Percentiles rank a stretch among this genome's conserved stretches.
These are phyloP conservation scores for Graphilbum ipis-grandicollis DNA, from an alignment of 2,329 filamentous ascomycete genomes.

Conservation along the genomic window DNA sequence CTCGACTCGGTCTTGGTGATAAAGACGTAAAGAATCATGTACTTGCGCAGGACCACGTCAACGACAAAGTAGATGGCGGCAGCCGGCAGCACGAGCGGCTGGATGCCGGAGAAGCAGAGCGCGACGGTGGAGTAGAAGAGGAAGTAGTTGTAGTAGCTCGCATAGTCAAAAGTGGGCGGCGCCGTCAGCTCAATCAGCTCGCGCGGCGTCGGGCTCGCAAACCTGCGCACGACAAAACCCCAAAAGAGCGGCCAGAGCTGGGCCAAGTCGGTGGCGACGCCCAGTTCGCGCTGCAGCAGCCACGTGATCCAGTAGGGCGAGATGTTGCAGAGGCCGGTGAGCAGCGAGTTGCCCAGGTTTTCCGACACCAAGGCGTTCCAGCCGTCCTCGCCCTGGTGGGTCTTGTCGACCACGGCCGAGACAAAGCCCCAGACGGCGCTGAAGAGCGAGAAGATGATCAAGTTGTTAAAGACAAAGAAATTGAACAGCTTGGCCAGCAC, in stretches of 20 bases:
- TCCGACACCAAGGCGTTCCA: constrained; percentile 52
- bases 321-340: constrained; percentile 56
- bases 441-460: constrained; percentile 87
- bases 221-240: constrained; percentile 71
- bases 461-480: constrained; percentile 96
- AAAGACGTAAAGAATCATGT: constrained; percentile 84
- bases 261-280: constrained; percentile 82
- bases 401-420: constrained; percentile 42
- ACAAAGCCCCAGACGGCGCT: constrained; percentile 65
- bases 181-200: constrained; percentile 87
- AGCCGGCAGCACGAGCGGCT: constrained; percentile 73
- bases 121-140: constrained; percentile 85
- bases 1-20: constrained; percentile 94
- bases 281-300: constrained; percentile 80
- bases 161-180: constrained; percentile 84
- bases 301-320: constrained; percentile 92
- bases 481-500: constrained; percentile 80
- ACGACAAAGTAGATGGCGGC: constrained; percentile 79
- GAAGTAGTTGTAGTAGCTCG: constrained; percentile 96
- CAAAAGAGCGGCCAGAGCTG: constrained; percentile 74
- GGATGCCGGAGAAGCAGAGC: constrained; percentile 66
- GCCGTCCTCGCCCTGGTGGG: constrained; percentile 37
- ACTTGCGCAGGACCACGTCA: constrained; percentile 87
- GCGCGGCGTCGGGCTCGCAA: constrained; percentile 73
- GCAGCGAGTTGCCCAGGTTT: constrained; percentile 44